Percentiles rank a stretch among this genome's conserved stretches.
These are phyloP conservation scores for Phytopythium mirpurense DNA, from an alignment of 352 stramenopile genomes.

Conservation along the genomic window DNA sequence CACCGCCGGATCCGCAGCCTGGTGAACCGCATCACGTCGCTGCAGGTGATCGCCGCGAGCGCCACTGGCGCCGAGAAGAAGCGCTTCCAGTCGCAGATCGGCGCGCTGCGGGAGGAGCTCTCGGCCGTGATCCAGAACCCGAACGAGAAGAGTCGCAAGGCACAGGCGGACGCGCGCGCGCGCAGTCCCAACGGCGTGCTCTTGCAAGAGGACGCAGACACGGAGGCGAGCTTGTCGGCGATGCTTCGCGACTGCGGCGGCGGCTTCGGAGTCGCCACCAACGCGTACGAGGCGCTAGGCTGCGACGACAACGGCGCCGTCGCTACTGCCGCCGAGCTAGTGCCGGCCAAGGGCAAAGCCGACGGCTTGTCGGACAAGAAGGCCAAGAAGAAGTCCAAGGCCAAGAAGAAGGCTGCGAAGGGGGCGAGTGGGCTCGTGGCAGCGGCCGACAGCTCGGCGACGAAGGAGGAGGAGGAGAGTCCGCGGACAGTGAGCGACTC, in stretches of 20 bases:
- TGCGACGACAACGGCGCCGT: neutral
- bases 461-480: slow-evolving; percentile 3
- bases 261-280: slow-evolving; percentile 5
- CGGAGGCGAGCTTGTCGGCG: slow-evolving; percentile 3
- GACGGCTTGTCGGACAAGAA: slow-evolving; percentile 12
- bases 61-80: slow-evolving; percentile 45
- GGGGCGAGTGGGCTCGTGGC: neutral
- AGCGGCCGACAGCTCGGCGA: neutral
- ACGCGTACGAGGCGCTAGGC: slow-evolving; percentile 6
- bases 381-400: slow-evolving; percentile 18
- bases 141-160: slow-evolving; percentile 81
- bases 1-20: slow-evolving; percentile 77
- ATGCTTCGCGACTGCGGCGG: slow-evolving; percentile 6
- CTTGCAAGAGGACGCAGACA: slow-evolving; percentile 9
- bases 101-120: slow-evolving; percentile 53
- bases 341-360: slow-evolving; percentile 11
- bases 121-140: slow-evolving; percentile 80
- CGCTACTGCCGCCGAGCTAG: slow-evolving; percentile 5
- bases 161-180: slow-evolving; percentile 50
- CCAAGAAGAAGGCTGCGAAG: neutral
- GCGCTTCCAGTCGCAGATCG: slow-evolving; percentile 62
- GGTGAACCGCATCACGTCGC: slow-evolving; percentile 74
- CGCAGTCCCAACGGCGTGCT: slow-evolving; percentile 19
- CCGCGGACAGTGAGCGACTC: slow-evolving; percentile 6
- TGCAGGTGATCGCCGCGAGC: slow-evolving; percentile 59